Conservation (phyloP, 768 basidiomycete genomes). For the Lyophyllum semitale region DNA sequence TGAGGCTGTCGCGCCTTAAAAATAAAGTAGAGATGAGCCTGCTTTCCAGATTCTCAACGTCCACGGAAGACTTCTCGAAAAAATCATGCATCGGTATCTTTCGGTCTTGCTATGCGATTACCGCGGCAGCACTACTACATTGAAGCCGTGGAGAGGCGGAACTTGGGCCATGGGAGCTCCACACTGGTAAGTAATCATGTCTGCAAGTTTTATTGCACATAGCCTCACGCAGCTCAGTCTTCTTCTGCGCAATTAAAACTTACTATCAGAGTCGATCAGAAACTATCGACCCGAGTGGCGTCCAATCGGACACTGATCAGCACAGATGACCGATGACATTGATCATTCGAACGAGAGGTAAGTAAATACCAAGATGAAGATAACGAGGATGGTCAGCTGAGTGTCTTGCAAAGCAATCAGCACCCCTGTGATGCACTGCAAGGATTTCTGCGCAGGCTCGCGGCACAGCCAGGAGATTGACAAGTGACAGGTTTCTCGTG, state of each 20-base stretch:
- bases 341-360: neutral
- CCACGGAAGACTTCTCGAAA: neutral
- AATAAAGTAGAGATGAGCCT: neutral
- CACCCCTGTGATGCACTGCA: neutral
- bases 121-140: too few relatives aligned
- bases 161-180: neutral
- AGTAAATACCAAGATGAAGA: neutral
- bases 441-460: neutral
- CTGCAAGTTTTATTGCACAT: neutral
- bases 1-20: neutral
- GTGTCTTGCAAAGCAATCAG: neutral
- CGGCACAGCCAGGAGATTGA: slow-evolving; percentile 5
- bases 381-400: neutral
- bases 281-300: neutral
- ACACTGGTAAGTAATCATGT: neutral
- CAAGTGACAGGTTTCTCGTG: neutral
- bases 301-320: neutral
- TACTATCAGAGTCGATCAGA: neutral
- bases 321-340: neutral
- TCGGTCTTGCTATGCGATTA: too few relatives aligned
- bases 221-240: neutral
- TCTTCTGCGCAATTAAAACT: neutral
- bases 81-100: too few relatives aligned
- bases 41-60: slow-evolving; percentile 1
- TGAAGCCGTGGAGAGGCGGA: neutral